Evolutionary conservation across 768 basidiomycete species (phyloP).

Genomic region (Mycena polygramma): DNA sequence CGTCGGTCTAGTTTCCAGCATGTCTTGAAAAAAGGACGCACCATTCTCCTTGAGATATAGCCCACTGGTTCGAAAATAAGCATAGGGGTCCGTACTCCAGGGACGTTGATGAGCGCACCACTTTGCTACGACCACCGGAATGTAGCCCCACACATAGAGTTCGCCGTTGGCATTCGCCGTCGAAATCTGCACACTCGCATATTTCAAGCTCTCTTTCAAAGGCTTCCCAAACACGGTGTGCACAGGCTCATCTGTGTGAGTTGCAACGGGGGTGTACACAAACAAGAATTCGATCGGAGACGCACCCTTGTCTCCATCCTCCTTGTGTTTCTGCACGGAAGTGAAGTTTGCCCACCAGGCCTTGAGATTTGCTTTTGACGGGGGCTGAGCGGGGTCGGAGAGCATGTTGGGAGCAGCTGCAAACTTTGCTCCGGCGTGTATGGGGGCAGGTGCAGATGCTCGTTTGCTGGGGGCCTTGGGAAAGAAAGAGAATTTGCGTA

Average conservation of each 20-base stretch:
- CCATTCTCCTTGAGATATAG: slow-evolving; percentile 95
- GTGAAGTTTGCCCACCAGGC: slow-evolving; percentile 89
- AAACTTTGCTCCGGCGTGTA: slow-evolving; percentile 14
- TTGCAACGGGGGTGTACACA: slow-evolving; percentile 3
- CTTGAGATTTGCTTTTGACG: slow-evolving; percentile 73
- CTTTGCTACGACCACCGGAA: slow-evolving; percentile 98
- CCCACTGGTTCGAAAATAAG: slow-evolving; percentile 64
- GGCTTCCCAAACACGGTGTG: slow-evolving; percentile 87
- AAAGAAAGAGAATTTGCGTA: slow-evolving; percentile 30
- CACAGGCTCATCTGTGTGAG: slow-evolving; percentile 46
- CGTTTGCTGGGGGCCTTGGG: slow-evolving; percentile 30
- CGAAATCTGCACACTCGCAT: slow-evolving; percentile 94
- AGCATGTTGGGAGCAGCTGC: slow-evolving; percentile 21
- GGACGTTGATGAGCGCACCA: slow-evolving; percentile 71
- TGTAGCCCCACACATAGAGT: slow-evolving; percentile 92
- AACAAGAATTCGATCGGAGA: slow-evolving; percentile 3
- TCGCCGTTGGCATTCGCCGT: slow-evolving; percentile 87
- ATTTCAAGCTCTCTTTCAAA: slow-evolving; percentile 84
- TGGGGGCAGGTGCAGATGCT: slow-evolving; percentile 16
- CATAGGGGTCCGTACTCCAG: background rate
- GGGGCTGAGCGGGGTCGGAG: slow-evolving; percentile 43
- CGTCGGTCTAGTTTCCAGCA: slow-evolving; percentile 2
- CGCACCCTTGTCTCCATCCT: slow-evolving; percentile 55
- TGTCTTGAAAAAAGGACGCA: slow-evolving; percentile 46
- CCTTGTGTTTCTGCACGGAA: slow-evolving; percentile 72